These are phyloP conservation scores for Lactarius sp. DNA, from an alignment of 768 basidiomycete species.

Conservation along the genomic window DNA sequence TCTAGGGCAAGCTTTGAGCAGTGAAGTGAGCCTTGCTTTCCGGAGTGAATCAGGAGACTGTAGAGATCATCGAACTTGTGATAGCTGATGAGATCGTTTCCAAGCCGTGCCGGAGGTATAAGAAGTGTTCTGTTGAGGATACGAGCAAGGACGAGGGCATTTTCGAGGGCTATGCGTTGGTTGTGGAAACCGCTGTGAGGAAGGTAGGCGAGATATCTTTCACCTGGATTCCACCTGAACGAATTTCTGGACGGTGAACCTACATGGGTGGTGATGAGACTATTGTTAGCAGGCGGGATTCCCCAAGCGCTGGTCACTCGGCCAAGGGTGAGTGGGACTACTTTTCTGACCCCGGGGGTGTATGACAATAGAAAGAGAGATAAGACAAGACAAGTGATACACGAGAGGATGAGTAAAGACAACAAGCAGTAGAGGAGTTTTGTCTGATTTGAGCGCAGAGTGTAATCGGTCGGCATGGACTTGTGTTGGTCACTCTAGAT, in stretches of 20 bases:
- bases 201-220: slow-evolving; percentile 63
- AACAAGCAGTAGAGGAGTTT: neutral
- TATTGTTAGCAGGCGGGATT: neutral
- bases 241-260: neutral
- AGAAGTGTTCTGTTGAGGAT: slow-evolving; percentile 74
- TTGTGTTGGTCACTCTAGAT: too few species aligned
- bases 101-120: slow-evolving; percentile 70
- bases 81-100: slow-evolving; percentile 56
- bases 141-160: slow-evolving; percentile 67
- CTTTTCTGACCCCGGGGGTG: too few species aligned
- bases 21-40: slow-evolving; percentile 48
- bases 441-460: too few species aligned
- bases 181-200: slow-evolving; percentile 86
- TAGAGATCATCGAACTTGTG: slow-evolving; percentile 47
- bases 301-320: too few species aligned
- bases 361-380: neutral
- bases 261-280: neutral
- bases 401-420: neutral
- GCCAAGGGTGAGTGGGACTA: too few species aligned
- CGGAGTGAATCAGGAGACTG: slow-evolving; percentile 35
- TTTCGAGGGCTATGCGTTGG: slow-evolving; percentile 82
- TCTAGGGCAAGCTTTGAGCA: slow-evolving; percentile 40
- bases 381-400: neutral
- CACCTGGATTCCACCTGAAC: slow-evolving; percentile 27
- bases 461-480: too few species aligned